These are phyloP conservation scores for Drosera capensis DNA, from an alignment of 148 eudicot species.

Conservation along the genomic window DNA sequence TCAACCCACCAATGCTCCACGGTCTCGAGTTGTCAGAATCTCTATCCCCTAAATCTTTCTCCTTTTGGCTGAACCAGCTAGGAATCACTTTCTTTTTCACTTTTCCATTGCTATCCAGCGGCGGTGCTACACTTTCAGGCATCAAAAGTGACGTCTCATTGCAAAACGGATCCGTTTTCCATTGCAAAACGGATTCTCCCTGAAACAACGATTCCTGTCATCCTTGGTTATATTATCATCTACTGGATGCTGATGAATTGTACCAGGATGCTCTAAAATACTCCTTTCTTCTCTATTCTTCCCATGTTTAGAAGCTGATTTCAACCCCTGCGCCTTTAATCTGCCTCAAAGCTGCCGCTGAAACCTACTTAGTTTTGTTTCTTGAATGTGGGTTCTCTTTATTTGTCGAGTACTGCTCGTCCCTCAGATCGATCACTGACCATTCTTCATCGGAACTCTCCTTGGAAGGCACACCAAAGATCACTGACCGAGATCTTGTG, in stretches of 20 bases:
- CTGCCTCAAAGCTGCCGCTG: constrained; percentile 31
- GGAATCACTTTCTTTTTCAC: constrained; percentile 27
- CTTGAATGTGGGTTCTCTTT: constrained; percentile 26
- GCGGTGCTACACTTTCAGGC: constrained; percentile 28
- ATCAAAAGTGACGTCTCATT: constrained; percentile 38
- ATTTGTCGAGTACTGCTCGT: constrained; percentile 20
- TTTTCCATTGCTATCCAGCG: constrained; percentile 6
- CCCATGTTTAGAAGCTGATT: constrained; percentile 22
- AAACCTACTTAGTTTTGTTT: constrained; percentile 20
- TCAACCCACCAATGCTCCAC: constrained; percentile 64
- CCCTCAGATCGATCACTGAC: constrained; percentile 73
- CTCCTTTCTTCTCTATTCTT: constrained; percentile 27
- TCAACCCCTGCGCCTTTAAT: constrained; percentile 47
- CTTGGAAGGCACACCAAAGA: constrained; percentile 20
- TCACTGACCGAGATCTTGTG: constrained; percentile 44
- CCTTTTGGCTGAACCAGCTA: constrained; percentile 16
- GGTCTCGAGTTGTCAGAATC: constrained; percentile 27
- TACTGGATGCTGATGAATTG: constrained; percentile 7
- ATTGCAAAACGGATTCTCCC: constrained; percentile 55
- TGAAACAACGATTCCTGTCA: constrained; percentile 9
- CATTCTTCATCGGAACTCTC: constrained; percentile 39
- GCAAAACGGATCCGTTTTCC: no score
- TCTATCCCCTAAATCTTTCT: constrained; percentile 19
- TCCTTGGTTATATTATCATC: constrained; percentile 4
- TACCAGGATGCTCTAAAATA: constrained; percentile 15